Base-by-base conservation (phyloP, 1,284 basidiomycete species). In the Trichosporon ovoides region DNA sequence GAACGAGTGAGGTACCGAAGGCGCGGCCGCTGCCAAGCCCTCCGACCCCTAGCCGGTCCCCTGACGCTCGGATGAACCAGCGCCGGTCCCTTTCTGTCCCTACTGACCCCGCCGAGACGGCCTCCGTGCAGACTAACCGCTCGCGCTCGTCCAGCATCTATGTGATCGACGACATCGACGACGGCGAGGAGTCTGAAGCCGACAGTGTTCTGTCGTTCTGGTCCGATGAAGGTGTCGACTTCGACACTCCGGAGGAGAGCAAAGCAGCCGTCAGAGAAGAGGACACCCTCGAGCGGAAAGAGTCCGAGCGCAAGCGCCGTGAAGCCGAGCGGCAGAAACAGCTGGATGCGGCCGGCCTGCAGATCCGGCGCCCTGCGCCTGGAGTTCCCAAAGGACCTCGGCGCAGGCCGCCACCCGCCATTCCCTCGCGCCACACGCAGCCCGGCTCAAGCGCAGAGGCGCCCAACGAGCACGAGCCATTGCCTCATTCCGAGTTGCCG, bases 331-430 rank as follows among this genome's bases (percentile, higher is more conserved):
- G 91, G 31, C 83, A 86, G 65, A 82, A 87, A 22, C 89, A 95
- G 11, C 79, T 97, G 14, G 86, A 91, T 70, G 89, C 90, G 0
- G 91, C 91, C 0, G 94, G 94, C 0, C 79, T 96, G 36, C 84
- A 92, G 57, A 82, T 95, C 52, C 66, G 69, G 34, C 56, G 71
- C 7, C 74, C 74, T 57, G 66, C 72, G 7, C 68, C 74, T 1
- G 66, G 69, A 3, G 60, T 68, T 3, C 65, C 28, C 5, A 5
- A 4, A 9, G 5, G 28, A 9, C 28, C 66, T 6, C 50, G 52
- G 4, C 60, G 57, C 14, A 46, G 60, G 24, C 43, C 36, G 2
- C 38, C 60, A 10, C 60, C 60, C 1, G 55, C 57, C 1, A 48
- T 58, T 4, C 58, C 58, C 9, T 3, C 33, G 38, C 31, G 7